Percentiles rank a stretch among this genome's conserved stretches.
phyloP scores from a whole-genome alignment of 2,329 filamentous ascomycete species.

The Blastomyces gilchristii region DNA sequence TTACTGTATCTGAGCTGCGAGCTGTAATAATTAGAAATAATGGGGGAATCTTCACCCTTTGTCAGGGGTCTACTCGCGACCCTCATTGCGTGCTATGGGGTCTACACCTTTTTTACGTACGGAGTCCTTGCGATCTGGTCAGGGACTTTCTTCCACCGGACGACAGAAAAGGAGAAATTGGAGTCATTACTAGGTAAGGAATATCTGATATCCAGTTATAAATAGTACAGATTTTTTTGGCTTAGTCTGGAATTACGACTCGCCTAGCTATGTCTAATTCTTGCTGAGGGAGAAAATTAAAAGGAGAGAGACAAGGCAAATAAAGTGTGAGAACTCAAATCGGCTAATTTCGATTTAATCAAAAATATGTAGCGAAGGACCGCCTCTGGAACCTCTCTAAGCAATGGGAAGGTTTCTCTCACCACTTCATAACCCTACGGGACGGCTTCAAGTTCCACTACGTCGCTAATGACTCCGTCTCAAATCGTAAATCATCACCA shows the following conservation, averaged over 20 bases:
- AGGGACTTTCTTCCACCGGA: constrained; percentile 30
- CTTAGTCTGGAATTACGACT: neutral
- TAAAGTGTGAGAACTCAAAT: neutral
- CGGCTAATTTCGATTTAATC: neutral
- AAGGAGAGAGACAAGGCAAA: no score
- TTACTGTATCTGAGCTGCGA: neutral
- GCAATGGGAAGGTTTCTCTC: constrained; percentile 38
- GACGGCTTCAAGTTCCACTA: constrained; percentile 47
- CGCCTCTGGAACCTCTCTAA: constrained; percentile 46
- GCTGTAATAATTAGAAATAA: neutral
- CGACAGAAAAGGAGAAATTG: constrained; percentile 31
- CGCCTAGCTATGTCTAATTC: neutral
- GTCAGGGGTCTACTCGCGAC: constrained; percentile 15
- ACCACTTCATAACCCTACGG: constrained; percentile 43
- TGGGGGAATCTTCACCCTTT: constrained; percentile 8
- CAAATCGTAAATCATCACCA: constrained; percentile 14
- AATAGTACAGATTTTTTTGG: neutral
- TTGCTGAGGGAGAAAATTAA: neutral
- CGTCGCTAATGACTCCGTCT: constrained; percentile 33
- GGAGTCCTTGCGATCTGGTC: constrained; percentile 21
- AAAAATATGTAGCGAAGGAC: constrained; percentile 35
- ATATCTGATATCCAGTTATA: neutral
- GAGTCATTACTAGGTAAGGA: constrained; percentile 34
- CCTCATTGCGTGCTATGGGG: constrained; percentile 25
- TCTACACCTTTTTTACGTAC: constrained; percentile 29